phyloP scores from a whole-genome alignment of 164 flowering plant genomes.

The Paratinospora sagittata region DNA sequence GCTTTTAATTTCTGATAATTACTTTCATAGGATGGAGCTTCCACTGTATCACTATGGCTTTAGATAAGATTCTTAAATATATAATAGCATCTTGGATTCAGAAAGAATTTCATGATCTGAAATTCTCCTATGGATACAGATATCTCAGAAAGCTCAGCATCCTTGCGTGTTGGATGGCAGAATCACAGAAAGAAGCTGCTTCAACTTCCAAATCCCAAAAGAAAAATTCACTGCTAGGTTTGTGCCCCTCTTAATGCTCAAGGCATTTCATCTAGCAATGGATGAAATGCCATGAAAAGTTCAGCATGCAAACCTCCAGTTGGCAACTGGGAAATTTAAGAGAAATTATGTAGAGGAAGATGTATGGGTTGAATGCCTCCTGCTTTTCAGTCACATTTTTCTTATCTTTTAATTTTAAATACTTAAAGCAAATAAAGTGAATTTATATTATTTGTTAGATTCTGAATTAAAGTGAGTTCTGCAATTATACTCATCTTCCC shows the following conservation, averaged over 20 bases:
- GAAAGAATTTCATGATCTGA: neutral
- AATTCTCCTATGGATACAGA: slow-evolving; percentile 11
- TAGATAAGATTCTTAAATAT: neutral
- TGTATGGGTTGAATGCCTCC: neutral
- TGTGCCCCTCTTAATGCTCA: neutral
- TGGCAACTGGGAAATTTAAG: neutral
- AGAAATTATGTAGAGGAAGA: neutral
- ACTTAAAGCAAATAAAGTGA: neutral
- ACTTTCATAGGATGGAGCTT: neutral
- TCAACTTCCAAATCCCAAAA: slow-evolving; percentile 29
- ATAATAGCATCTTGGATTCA: neutral
- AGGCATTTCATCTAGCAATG: neutral
- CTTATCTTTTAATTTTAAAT: neutral
- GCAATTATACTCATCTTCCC: slow-evolving; percentile 8
- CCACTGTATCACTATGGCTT: neutral
- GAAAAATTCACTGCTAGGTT: slow-evolving; percentile 49
- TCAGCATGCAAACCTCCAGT: neutral
- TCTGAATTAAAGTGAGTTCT: neutral
- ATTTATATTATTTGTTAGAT: neutral
- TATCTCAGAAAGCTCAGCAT: slow-evolving; percentile 1
- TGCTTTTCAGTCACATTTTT: neutral
- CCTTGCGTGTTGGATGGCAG: slow-evolving; percentile 31
- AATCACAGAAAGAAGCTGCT: slow-evolving; percentile 35
- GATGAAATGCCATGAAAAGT: neutral
- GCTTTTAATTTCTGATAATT: neutral